These are phyloP conservation scores for Nepenthes alata DNA, from an alignment of 179 eudicot species.

Conservation along the genomic window DNA sequence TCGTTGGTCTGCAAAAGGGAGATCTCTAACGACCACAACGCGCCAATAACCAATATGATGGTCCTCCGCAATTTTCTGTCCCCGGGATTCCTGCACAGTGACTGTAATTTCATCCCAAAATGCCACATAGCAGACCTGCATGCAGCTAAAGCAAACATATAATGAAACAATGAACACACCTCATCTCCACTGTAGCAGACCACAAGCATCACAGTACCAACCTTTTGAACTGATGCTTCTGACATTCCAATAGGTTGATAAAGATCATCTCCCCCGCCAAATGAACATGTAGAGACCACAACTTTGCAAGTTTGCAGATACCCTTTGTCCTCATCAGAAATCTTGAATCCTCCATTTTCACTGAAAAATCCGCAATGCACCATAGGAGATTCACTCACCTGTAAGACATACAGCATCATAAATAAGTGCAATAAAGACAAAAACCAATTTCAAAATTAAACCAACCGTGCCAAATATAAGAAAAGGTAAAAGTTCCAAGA, in stretches of 20 bases:
- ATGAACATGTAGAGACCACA: slow-evolving; percentile 96
- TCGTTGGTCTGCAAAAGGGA: slow-evolving; percentile 82
- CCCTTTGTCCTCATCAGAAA: slow-evolving; percentile 70
- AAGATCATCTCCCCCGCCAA: slow-evolving; percentile 97
- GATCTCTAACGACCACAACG: slow-evolving; percentile 58
- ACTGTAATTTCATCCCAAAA: slow-evolving; percentile 96
- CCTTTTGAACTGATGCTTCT: slow-evolving; percentile 63
- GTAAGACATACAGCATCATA: slow-evolving; percentile 7
- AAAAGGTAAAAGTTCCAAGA: not conserved
- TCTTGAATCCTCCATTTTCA: slow-evolving; percentile 69
- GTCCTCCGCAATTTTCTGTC: slow-evolving; percentile 46
- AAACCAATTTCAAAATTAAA: not conserved
- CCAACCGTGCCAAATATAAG: not conserved
- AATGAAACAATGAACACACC: not conserved
- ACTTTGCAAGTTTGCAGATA: slow-evolving; percentile 68
- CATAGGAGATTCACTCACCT: slow-evolving; percentile 47
- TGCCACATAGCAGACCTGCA: slow-evolving; percentile 94
- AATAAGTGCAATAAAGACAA: not conserved
- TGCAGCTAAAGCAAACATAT: slow-evolving; percentile 9
- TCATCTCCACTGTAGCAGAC: not conserved
- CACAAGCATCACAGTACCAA: slow-evolving; percentile 7
- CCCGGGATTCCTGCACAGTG: slow-evolving; percentile 58
- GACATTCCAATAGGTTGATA: slow-evolving; percentile 99
- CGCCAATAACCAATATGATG: slow-evolving; percentile 84
- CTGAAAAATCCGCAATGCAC: slow-evolving; percentile 93